Evolutionary conservation across 257 asterid genomes (phyloP).

Genomic region (Ligustrum vulgare): DNA sequence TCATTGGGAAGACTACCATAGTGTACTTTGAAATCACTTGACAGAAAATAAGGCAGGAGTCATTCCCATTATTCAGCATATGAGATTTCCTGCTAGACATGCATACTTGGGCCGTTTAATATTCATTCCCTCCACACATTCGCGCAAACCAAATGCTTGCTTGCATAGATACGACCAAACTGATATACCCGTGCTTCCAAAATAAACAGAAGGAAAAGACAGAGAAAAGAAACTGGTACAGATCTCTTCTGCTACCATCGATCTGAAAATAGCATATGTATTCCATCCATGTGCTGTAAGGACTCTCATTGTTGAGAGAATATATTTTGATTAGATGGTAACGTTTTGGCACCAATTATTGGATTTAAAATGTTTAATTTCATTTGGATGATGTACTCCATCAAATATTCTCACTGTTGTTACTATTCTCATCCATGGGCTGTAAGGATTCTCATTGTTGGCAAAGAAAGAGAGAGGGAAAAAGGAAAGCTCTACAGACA

Average conservation of each 20-base stretch:
- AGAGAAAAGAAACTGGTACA: slow-evolving; percentile 7
- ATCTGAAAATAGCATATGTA: not conserved
- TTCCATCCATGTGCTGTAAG: not conserved
- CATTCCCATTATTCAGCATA: not conserved
- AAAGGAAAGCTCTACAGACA: not conserved
- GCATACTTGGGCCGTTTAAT: not conserved
- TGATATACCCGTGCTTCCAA: not conserved
- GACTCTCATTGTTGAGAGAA: not conserved
- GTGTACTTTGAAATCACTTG: not conserved
- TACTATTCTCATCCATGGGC: not conserved
- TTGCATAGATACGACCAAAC: not conserved
- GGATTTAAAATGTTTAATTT: not conserved
- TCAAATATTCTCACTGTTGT: not conserved
- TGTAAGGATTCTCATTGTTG: not conserved
- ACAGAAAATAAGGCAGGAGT: not conserved
- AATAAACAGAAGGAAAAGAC: not conserved
- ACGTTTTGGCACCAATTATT: not conserved
- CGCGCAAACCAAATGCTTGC: not conserved
- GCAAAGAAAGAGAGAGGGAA: not conserved
- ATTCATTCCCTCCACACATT: not conserved
- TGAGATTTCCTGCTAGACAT: not conserved
- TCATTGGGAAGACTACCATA: not conserved
- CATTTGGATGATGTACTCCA: not conserved
- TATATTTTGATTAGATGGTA: not conserved
- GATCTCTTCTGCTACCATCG: slow-evolving; percentile 32